Evolutionary conservation across 495 filamentous ascomycete genomes (phyloP).

Genomic region (Trichoderma asperelloides): DNA sequence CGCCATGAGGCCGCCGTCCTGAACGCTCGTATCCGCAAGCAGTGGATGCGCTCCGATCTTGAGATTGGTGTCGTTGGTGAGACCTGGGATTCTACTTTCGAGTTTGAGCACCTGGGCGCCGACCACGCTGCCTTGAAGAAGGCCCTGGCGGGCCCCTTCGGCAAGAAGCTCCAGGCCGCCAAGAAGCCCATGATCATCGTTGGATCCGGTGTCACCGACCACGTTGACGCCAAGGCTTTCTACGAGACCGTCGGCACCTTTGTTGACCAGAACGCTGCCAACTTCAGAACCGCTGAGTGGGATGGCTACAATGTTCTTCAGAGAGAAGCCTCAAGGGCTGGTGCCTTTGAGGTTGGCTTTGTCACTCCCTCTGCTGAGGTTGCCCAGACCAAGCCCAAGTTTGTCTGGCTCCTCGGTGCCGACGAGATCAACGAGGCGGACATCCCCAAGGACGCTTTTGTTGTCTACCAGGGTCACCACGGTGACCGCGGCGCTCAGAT

Average conservation of each 20-base stretch:
- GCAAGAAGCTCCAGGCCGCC: slow-evolving; percentile 81
- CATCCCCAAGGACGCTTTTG: slow-evolving; percentile 88
- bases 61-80: slow-evolving; percentile 89
- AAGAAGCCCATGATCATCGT: slow-evolving; percentile 93
- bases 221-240: slow-evolving; percentile 81
- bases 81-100: slow-evolving; percentile 84
- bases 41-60: slow-evolving; percentile 91
- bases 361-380: slow-evolving; percentile 69
- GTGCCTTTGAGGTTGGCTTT: slow-evolving; percentile 94
- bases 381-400: slow-evolving; percentile 76
- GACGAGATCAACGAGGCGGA: slow-evolving; percentile 76
- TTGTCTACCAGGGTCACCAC: slow-evolving; percentile 97
- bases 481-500: slow-evolving; percentile 88
- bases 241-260: slow-evolving; percentile 83
- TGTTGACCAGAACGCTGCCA: slow-evolving; percentile 81
- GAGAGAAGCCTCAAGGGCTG: slow-evolving; percentile 79
- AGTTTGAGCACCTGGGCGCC: slow-evolving; percentile 77
- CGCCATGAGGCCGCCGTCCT: slow-evolving; percentile 88
- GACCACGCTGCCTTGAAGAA: slow-evolving; percentile 71
- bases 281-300: slow-evolving; percentile 85
- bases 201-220: slow-evolving; percentile 81
- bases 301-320: slow-evolving; percentile 97
- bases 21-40: slow-evolving; percentile 94
- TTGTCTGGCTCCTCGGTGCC: slow-evolving; percentile 93
- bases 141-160: slow-evolving; percentile 75